These are phyloP conservation scores for Diutina mesorugosa DNA, from an alignment of 1,139 yeast species.

Conservation along the genomic window DNA sequence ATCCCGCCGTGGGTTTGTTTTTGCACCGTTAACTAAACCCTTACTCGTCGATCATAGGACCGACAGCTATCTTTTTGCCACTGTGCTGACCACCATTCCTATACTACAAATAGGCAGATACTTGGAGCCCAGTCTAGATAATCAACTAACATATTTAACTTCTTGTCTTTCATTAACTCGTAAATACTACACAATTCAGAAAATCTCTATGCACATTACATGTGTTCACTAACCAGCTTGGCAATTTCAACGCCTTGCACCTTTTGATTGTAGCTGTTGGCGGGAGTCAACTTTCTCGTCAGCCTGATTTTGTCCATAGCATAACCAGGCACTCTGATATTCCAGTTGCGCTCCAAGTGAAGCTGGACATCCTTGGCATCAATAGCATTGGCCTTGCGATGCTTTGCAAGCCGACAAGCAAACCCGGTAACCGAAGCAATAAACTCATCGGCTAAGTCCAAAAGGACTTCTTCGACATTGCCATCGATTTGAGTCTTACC, in stretches of 20 bases:
- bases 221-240: background rate
- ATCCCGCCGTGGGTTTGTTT: background rate
- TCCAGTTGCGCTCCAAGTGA: constrained; percentile 92
- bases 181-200: background rate
- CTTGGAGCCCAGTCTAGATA: no score
- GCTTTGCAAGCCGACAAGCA: constrained; percentile 92
- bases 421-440: constrained; percentile 82
- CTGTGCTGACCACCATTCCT: no score
- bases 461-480: constrained; percentile 81
- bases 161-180: background rate
- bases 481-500: constrained; percentile 90
- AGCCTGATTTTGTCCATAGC: constrained; percentile 83
- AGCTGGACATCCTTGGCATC: constrained; percentile 86
- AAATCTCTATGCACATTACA: background rate
- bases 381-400: constrained; percentile 76
- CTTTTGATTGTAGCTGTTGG: constrained; percentile 39
- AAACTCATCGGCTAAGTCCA: constrained; percentile 94
- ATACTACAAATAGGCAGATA: no score
- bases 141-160: background rate
- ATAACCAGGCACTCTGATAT: constrained; percentile 86
- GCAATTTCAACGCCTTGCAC: constrained; percentile 3
- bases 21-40: no score
- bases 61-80: no score
- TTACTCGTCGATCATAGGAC: no score
- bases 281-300: constrained; percentile 72